These are phyloP conservation scores for Nakaseomyces kungkrabaensis DNA, from an alignment of 1,139 yeast species.

Conservation along the genomic window DNA sequence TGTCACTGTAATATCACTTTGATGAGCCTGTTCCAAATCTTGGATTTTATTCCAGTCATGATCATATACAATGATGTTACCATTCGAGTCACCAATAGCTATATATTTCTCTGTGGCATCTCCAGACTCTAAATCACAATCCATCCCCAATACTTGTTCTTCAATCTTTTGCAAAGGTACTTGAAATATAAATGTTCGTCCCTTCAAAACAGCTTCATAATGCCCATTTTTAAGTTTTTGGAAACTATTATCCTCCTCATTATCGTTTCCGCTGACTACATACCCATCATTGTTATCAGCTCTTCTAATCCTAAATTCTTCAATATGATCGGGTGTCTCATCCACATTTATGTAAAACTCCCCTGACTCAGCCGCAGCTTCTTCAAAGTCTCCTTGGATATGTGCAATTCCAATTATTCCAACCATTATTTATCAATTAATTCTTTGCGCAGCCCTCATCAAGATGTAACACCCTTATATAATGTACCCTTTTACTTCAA, in stretches of 20 bases:
- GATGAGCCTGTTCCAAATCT: constrained; percentile 37
- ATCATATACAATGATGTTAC: constrained; percentile 30
- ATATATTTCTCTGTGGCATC: constrained; percentile 5
- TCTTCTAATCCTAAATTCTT: constrained; percentile 19
- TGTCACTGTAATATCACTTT: constrained; percentile 34
- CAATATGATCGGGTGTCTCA: constrained; percentile 24
- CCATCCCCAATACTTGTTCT: neutral
- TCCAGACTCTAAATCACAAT: constrained; percentile 8
- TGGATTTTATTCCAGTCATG: constrained; percentile 11
- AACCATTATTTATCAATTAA: neutral
- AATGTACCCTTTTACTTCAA: too few relatives aligned
- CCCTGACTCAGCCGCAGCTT: constrained; percentile 34
- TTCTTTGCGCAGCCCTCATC: neutral
- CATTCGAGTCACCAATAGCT: constrained; percentile 39
- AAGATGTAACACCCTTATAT: too few relatives aligned
- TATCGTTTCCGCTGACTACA: neutral
- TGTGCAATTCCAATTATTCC: constrained; percentile 10
- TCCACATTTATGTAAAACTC: constrained; percentile 37
- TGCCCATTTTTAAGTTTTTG: neutral
- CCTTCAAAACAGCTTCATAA: constrained; percentile 14
- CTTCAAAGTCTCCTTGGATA: constrained; percentile 38
- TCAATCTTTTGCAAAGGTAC: constrained; percentile 7
- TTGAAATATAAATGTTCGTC: constrained; percentile 9
- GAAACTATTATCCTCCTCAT: constrained; percentile 11
- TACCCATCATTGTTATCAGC: neutral